Base-by-base conservation (phyloP, 176 grass and related monocot species). In the Microstegium vimineum region DNA sequence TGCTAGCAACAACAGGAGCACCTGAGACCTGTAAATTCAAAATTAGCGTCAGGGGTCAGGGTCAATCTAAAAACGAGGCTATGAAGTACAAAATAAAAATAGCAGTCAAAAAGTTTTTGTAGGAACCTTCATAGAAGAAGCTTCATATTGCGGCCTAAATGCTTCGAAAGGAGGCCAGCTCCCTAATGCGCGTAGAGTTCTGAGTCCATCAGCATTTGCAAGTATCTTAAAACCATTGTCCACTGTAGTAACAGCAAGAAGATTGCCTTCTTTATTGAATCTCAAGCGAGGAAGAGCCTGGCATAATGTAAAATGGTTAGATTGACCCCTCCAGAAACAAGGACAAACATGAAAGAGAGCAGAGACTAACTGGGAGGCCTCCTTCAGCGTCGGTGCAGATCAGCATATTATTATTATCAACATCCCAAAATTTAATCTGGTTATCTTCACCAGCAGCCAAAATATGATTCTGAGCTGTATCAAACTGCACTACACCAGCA, bases 181-280 rank as follows among this genome's bases (percentile, higher is more conserved):
- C 68, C 62, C 85, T 62, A 90, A 87, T 68, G 78, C 36, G 35
- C 90, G 90, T 42, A 98, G 87, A 73, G 68, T 81, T 83, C 78
- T 93, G 46, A 98, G 75, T 25, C 95, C 90, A 84, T 93, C 88
- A 72, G 86, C 68, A 90, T 98, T 98, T 71, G 95, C 95, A 45
- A 98, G 90, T 89, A 98, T 93, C 79, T 95, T 98, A 84, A 98
- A 77, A 74, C 95, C 88, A 43, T 89, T 92, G 69, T 98, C 95
- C n/a, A 84, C 71, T 32, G 95, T 98, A 60, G 90, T 94, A 76
- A 93, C 92, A 84, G 92, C 95, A 69, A 98, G 95, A 69, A 98
- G 90, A 93, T 93, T 98, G 77, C 95, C 95, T 84, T 94, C 88
- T 86, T 93, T 98, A 79, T 98, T 98, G 93, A 98, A 98, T 79